Evolutionary conservation across 202 grass and related monocot genomes (phyloP), one percentile per base, ranked within the genome.

Genomic region (Eragrostis tef): DNA sequence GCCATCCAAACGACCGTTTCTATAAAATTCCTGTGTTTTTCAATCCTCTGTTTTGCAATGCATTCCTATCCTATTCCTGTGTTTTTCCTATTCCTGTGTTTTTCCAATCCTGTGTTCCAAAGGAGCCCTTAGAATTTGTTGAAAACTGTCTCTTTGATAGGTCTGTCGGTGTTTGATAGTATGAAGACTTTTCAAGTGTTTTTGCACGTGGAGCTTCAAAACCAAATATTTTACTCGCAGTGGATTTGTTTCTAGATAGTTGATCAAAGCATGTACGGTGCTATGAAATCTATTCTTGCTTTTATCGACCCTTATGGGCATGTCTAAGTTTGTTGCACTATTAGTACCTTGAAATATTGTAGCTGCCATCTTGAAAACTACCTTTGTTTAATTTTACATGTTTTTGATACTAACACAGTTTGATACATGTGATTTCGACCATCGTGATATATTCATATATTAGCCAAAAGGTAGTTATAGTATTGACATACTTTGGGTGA

Each of bases 231-330:
- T 57, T 57, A 57, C 9, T 0, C 21, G 11, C 54, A 25, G 11
- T 59, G 21, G 1, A 25, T 12, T 59, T 12, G 6, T 59, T 65
- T 51, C 11, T 19, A 36, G 39, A 11, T 54, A 27, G 57, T 58
- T 74, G 17, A 39, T 58, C 51, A 57, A 15, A 19, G 27, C 34
- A 50, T 41, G 7, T 65, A 6, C 4, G 15, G n/a, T 75, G 21
- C 42, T 41, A 75, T 74, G 31, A 79, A 54, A 15, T 31, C 12
- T 19, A 49, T 25, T 66, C 19, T 61, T 53, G 15, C 69, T 78
- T 76, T 69, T 78, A 60, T 77, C 43, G 39, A 73, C 80, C 36
- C 63, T 45, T 82, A 78, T 80, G 25, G 49, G 83, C 70, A 61
- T 63, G 14, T 59, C 26, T 4, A 25, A 25, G 41, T 71, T 77